Evolutionary conservation across 2,329 filamentous ascomycete species (phyloP), one percentile per base, ranked within the genome.

Genomic region (Conoideocrella luteorostrata): DNA sequence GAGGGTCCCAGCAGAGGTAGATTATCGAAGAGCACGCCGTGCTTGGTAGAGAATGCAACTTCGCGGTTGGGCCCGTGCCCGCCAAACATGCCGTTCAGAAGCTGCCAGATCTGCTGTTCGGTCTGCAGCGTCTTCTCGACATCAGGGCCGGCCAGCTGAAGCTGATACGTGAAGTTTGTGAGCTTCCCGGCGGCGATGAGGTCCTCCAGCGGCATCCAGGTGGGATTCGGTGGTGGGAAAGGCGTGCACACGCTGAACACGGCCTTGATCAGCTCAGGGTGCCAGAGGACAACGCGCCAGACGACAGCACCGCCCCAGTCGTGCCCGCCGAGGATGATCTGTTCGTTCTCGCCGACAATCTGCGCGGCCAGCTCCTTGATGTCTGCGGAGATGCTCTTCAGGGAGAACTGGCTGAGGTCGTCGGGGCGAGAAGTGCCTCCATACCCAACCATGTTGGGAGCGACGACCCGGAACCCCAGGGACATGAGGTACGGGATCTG

Each of bases 261-360:
- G 54, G 82, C 82, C 30, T 75, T 75, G 50, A 95, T 70, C 11
- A 94, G 70, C 32, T 81, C 67, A 0, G 87, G 88, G 56, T 89
- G 72, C 75, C 81, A 88, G 50, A 85, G 75, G 12, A 83, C 80
- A 45, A 85, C 67, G 43, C 88, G 80, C 73, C 87, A 94, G 43
- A 84, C 82, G 22, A 90, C 71, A 3, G 75, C 72, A 54, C 87
- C 89, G 61, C 91, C 91, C 87, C 91, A 96, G 66, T 97, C 91
- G 67, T 96, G 91, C 7, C 89, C 91, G 39, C 89, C 88, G 12
- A 96, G 75, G 45, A 96, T 82, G 56, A 95, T 84, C 44, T 67
- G 67, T 7, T 59, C 59, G 62, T 69, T 34, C 59, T 68, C 42
- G 42, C 70, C 64, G 22, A 68, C 65, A 43, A 71, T 66, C 50